Evolutionary conservation across 1,284 basidiomycete genomes (phyloP), one percentile per base, ranked within the genome.

Genomic region (Rhizoctonia solani): DNA sequence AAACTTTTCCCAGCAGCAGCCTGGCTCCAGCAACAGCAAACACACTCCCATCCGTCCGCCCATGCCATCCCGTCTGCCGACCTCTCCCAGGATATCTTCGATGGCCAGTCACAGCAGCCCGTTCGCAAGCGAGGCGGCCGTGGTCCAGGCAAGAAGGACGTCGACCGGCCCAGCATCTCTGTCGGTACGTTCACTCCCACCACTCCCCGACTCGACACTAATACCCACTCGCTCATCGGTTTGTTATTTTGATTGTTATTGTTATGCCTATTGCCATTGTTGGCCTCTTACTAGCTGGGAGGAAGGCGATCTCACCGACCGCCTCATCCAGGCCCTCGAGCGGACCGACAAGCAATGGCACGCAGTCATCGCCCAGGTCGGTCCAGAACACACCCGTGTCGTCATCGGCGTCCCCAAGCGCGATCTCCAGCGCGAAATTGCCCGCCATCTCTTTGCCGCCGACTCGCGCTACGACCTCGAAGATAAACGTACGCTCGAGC

Each of bases 341-440:
- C 65, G 44, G 34, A 69, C 69, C 37, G 71, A 72, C 39, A 70
- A 68, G 39, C 61, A 65, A 49, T 72, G 71, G 71, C 55, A 65
- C 42, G 70, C 68, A 32, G 71, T 72, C 30, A 71, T 72, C 52
- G 68, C 69, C 41, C 54, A 56, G 52, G 47, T 69, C 59, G 59
- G 59, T 50, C 63, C 58, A 21, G 65, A 69, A 37, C 70, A 69
- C 39, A 55, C 67, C 30, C 71, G 70, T 27, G 68, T 68, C 44
- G 66, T 70, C 49, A 66, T 68, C 21, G 69, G 67, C 41, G 69
- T 72, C 42, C 69, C 71, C 11, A 72, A 72, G 53, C 70, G 71
- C 58, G 71, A 72, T 53, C 69, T 72, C n/a, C 71, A 72, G 56
- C 58, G 71, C 25, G 71, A 72, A 54, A 71, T 72, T 53, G 71